Evolutionary conservation across 2,329 filamentous ascomycete species (phyloP), one percentile per base, ranked within the genome.

Genomic region (Magnaporthiopsis poae): DNA sequence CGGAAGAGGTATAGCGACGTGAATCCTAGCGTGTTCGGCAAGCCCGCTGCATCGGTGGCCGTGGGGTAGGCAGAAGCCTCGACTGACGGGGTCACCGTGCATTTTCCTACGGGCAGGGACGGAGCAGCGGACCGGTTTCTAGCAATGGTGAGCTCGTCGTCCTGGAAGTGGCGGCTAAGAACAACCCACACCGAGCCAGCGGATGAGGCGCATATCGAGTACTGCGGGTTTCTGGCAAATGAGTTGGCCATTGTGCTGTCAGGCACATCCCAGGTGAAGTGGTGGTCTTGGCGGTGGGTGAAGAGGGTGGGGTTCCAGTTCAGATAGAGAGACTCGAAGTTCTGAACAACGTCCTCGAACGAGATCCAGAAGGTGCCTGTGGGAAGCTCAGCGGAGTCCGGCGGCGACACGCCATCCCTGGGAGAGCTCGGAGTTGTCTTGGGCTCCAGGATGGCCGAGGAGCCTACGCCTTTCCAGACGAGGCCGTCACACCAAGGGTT

Each of bases 291-390:
- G 11, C 93, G 88, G 74, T 90, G 80, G 1, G 81, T 80, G 77
- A 99, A 99, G 0, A 96, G 80, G 0, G 85, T 84, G 0, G 95
- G 93, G 70, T 96, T 97, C 95, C 95, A 99, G 77, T 98, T 99
- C 66, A 99, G 82, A 76, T 98, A 99, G 71, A 99, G 86, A 25
- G 93, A 96, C 75, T 98, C 92, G 69, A 97, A 99, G 74, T 96
- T 88, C 72, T 96, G 92, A 52, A 91, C 85, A 4, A 97, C 87
- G 70, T 92, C 90, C 71, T 96, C 90, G 35, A 95, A 86, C 31
- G 89, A 87, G 78, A 98, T 96, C 94, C 95, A 98, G 74, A 96
- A 96, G 0, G 90, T 91, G n/a, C 92, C 92, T 0, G 89, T 88
- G 35, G 78, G 76, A 27, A 77, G 72, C 64, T 75, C 68, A 13